phyloP scores from a whole-genome alignment of 2,329 filamentous ascomycete species.

The Alternaria longipes region DNA sequence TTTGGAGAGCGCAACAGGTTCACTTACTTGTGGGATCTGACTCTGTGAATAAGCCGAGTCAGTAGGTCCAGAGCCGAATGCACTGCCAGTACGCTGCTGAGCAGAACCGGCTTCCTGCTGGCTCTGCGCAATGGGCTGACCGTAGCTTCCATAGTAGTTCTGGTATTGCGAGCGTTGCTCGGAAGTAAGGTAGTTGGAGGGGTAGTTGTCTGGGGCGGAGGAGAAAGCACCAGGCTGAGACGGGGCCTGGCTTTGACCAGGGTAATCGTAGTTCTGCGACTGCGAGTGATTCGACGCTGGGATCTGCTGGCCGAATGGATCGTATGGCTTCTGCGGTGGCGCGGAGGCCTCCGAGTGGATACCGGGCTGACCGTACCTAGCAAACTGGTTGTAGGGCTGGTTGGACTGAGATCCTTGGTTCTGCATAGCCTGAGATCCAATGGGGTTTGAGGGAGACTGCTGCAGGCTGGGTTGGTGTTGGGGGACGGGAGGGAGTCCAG shows the following conservation, averaged over 20 bases:
- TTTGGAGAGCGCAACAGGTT: constrained; percentile 5
- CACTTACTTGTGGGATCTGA: constrained; percentile 65
- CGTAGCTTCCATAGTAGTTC: constrained; percentile 69
- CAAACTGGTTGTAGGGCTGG: constrained; percentile 69
- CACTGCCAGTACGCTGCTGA: constrained; percentile 80
- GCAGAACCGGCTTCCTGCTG: constrained; percentile 74
- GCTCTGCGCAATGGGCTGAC: constrained; percentile 61
- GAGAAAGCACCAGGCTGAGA: constrained; percentile 73
- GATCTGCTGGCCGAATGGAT: constrained; percentile 83
- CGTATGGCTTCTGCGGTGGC: constrained; percentile 80
- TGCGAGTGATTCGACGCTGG: constrained; percentile 48
- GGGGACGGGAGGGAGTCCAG: constrained; percentile 68
- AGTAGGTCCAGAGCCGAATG: constrained; percentile 70
- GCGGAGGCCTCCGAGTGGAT: constrained; percentile 68
- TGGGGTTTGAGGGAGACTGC: constrained; percentile 56
- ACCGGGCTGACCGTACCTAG: constrained; percentile 71
- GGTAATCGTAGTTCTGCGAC: constrained; percentile 59
- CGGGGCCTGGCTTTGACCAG: constrained; percentile 63
- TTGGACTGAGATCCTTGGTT: constrained; percentile 57
- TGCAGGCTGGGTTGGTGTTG: constrained; percentile 59
- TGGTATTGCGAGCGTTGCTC: constrained; percentile 77
- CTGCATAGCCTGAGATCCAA: constrained; percentile 65
- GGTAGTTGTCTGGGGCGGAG: constrained; percentile 80
- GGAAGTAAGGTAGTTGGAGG: constrained; percentile 80
- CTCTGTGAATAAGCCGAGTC: constrained; percentile 71